Evolutionary conservation across 1,284 basidiomycete genomes (phyloP).

Genomic region (Sanghuangporus baumii): DNA sequence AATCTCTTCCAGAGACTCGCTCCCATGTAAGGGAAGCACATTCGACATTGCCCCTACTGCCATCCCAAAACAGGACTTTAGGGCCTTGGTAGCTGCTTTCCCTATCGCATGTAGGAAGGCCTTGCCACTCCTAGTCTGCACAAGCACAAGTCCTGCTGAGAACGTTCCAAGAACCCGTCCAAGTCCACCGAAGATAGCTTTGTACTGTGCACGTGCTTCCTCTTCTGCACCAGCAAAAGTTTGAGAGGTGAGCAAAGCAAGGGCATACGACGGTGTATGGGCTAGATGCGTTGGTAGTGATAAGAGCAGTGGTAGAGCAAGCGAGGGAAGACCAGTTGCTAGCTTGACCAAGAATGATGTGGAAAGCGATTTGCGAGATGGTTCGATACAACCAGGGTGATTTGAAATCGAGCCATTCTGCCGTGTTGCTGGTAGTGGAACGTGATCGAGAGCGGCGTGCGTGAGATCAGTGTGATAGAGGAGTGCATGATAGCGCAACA

Average conservation of each 20-base stretch:
- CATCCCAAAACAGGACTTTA: not conserved
- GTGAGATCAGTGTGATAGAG: constrained; percentile 48
- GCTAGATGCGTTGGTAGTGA: constrained; percentile 36
- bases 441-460: constrained; percentile 42
- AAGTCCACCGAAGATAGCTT: constrained; percentile 36
- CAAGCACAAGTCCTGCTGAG: not conserved
- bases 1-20: not conserved
- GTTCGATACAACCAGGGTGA: constrained; percentile 33
- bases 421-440: constrained; percentile 26
- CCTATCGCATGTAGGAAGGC: not conserved
- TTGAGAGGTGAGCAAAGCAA: constrained; percentile 33
- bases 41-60: not conserved
- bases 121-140: not conserved
- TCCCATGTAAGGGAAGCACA: not conserved
- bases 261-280: constrained; percentile 41
- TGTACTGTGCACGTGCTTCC: constrained; percentile 46
- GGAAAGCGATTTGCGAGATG: constrained; percentile 30
- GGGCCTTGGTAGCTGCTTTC: not conserved
- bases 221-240: constrained; percentile 40
- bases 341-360: constrained; percentile 36
- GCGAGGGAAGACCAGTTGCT: constrained; percentile 31
- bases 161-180: constrained; percentile 8
- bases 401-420: constrained; percentile 25
- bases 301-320: constrained; percentile 43
- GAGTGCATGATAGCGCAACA: constrained; percentile 56